These are phyloP conservation scores for Allium cepa DNA, from an alignment of 106 monocot genomes.

Conservation along the genomic window DNA sequence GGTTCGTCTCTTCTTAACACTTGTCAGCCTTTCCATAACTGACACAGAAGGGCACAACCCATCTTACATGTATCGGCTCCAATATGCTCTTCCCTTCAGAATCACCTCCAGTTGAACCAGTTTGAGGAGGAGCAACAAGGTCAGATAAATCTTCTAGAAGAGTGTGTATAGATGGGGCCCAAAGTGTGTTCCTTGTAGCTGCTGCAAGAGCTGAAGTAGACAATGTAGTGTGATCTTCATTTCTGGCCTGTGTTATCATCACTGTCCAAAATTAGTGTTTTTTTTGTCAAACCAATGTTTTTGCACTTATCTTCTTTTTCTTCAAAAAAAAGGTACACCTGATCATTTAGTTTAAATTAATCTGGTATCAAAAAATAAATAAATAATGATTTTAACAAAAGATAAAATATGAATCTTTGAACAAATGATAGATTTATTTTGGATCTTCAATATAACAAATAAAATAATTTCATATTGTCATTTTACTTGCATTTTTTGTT, in stretches of 20 bases:
- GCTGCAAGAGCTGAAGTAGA: constrained; percentile 88
- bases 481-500: too few species aligned
- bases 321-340: too few species aligned
- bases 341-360: too few species aligned
- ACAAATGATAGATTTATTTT: too few species aligned
- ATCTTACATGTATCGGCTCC: constrained; percentile 83
- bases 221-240: constrained; percentile 36
- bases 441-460: too few species aligned
- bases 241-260: constrained; percentile 64
- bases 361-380: too few species aligned
- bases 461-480: too few species aligned
- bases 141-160: constrained; percentile 80
- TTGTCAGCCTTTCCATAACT: constrained; percentile 95
- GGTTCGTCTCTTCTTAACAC: constrained; percentile 75
- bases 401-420: too few species aligned
- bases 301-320: too few species aligned
- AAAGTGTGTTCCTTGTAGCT: constrained; percentile 80
- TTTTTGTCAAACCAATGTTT: too few species aligned
- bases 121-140: constrained; percentile 23
- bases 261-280: constrained; percentile 19
- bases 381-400: too few species aligned
- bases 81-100: constrained; percentile 86
- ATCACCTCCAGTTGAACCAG: constrained; percentile 80
- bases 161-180: constrained; percentile 91
- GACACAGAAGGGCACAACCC: constrained; percentile 95